Evolutionary conservation across 2,329 filamentous ascomycete genomes (phyloP).

Genomic region (Bipolaris bicolor): DNA sequence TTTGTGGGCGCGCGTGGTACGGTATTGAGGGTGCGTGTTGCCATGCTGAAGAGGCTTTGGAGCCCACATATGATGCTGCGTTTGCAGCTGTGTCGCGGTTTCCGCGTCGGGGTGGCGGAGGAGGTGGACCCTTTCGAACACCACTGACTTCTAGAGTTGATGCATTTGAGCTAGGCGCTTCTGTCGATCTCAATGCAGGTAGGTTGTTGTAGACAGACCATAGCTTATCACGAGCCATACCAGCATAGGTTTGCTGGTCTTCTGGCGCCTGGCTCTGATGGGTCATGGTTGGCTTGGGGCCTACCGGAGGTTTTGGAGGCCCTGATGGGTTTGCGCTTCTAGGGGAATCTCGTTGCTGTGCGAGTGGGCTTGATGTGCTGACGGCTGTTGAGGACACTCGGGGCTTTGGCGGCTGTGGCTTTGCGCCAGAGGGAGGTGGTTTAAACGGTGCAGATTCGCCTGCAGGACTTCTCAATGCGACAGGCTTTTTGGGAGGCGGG

Average conservation of each 20-base stretch:
- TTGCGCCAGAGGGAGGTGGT: conserved; percentile 35
- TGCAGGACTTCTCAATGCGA: conserved; percentile 49
- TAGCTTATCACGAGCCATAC: conserved; percentile 49
- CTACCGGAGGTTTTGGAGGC: conserved; percentile 40
- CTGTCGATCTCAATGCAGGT: conserved; percentile 42
- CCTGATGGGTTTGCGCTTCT: conserved; percentile 39
- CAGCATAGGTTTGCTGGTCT: conserved; percentile 43
- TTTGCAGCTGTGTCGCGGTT: conserved; percentile 47
- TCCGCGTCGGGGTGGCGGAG: conserved; percentile 47
- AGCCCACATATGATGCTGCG: conserved; percentile 48
- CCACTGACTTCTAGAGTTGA: conserved; percentile 17
- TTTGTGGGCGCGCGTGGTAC: conserved; percentile 33
- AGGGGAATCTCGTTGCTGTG: conserved; percentile 28
- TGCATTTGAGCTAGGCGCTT: conserved; percentile 17
- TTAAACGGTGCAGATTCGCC: conserved; percentile 28
- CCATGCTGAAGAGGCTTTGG: conserved; percentile 46
- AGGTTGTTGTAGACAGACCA: conserved; percentile 50
- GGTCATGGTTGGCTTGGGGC: conserved; percentile 35
- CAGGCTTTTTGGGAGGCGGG: conserved; percentile 42
- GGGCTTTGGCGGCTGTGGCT: conserved; percentile 44
- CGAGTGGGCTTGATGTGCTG: conserved; percentile 37
- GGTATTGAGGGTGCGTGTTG: conserved; percentile 42
- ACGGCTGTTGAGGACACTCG: conserved; percentile 34
- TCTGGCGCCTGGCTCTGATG: conserved; percentile 21
- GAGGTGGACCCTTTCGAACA: conserved; percentile 36